Conservation (phyloP, 202 grass and related monocot genomes). For the Panicum hallii region DNA sequence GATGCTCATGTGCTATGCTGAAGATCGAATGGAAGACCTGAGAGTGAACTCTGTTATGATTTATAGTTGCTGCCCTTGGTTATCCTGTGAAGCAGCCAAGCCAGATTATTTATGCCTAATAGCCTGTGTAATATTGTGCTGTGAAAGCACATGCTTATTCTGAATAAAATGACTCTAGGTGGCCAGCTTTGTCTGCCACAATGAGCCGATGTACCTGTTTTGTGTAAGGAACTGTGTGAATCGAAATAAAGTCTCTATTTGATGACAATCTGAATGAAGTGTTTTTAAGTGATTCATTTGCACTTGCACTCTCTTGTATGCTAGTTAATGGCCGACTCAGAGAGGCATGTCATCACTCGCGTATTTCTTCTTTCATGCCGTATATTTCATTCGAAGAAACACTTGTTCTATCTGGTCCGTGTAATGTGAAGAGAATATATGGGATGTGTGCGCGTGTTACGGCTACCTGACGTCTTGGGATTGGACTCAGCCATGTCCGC, state of each 20-base stretch:
- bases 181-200: constrained; percentile 54
- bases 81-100: constrained; percentile 50
- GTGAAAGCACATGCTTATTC: constrained; percentile 27
- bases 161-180: constrained; percentile 43
- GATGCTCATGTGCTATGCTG: constrained; percentile 32
- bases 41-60: not conserved
- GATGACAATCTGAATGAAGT: not conserved
- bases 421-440: not conserved
- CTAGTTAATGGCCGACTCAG: not conserved
- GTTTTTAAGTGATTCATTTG: not conserved
- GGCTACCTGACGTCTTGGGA: not conserved
- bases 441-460: not conserved
- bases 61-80: not conserved
- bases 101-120: constrained; percentile 33
- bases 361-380: not conserved
- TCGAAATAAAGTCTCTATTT: not conserved
- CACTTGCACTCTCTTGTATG: not conserved
- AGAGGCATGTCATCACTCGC: not conserved
- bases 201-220: constrained; percentile 45
- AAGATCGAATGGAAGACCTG: not conserved
- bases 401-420: not conserved
- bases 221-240: constrained; percentile 9
- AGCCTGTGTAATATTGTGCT: constrained; percentile 28
- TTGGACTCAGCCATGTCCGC: not conserved
- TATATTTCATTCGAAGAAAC: not conserved